Percentiles rank a stretch among this genome's conserved stretches.
Conservation (phyloP, 495 filamentous ascomycete genomes). For the Penicillium turbatum region DNA sequence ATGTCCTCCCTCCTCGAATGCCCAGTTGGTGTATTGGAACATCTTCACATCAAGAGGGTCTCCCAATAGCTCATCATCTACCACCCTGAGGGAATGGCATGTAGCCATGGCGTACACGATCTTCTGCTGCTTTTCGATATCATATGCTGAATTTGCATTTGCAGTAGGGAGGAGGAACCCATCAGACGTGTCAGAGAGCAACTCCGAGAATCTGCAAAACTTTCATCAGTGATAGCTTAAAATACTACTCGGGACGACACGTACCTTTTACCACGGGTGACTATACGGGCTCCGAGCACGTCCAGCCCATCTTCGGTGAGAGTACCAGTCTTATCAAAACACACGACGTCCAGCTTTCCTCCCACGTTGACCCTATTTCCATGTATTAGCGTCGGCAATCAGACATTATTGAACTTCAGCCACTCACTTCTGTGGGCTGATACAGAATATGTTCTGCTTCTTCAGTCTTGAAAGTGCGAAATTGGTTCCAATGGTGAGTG, state of each 20-base stretch:
- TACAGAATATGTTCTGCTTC: slow-evolving; percentile 89
- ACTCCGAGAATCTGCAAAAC: slow-evolving; percentile 52
- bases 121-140: slow-evolving; percentile 62
- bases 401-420: background rate
- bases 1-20: slow-evolving; percentile 74
- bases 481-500: slow-evolving; percentile 91
- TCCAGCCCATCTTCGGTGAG: slow-evolving; percentile 96
- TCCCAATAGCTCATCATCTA: slow-evolving; percentile 84
- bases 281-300: slow-evolving; percentile 80
- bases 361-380: slow-evolving; percentile 76
- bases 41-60: slow-evolving; percentile 97
- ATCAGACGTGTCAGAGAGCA: slow-evolving; percentile 50
- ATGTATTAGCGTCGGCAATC: background rate
- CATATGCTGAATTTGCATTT: slow-evolving; percentile 50
- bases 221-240: background rate
- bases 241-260: background rate
- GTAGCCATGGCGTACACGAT: slow-evolving; percentile 94
- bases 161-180: slow-evolving; percentile 44
- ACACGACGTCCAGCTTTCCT: slow-evolving; percentile 91
- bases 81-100: slow-evolving; percentile 83
- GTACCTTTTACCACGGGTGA: slow-evolving; percentile 55
- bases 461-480: slow-evolving; percentile 87
- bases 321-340: slow-evolving; percentile 98
- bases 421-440: slow-evolving; percentile 76
- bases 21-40: slow-evolving; percentile 97